phyloP scores from a whole-genome alignment of 257 asterid species.

The Ligustrum vulgare region DNA sequence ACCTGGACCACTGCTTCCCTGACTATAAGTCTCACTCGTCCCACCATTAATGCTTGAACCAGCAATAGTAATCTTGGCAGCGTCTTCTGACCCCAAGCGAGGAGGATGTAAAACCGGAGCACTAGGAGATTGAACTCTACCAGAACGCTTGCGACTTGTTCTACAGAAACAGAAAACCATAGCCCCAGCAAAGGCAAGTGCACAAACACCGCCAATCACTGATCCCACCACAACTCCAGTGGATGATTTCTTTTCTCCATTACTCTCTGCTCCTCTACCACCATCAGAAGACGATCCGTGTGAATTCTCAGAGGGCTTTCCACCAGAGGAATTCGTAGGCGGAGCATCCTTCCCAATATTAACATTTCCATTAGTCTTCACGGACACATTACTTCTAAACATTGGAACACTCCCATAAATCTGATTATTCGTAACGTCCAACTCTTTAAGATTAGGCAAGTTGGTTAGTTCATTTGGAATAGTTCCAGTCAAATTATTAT shows the following conservation, averaged over 20 bases:
- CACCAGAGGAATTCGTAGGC: slow-evolving; percentile 28
- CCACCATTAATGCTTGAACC: slow-evolving; percentile 57
- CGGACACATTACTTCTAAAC: slow-evolving; percentile 40
- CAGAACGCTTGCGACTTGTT: slow-evolving; percentile 43
- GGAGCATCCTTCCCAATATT: slow-evolving; percentile 62
- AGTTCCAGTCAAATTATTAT: slow-evolving; percentile 55
- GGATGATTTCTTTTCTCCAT: slow-evolving; percentile 46
- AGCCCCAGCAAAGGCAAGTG: slow-evolving; percentile 45
- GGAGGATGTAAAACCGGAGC: slow-evolving; percentile 70
- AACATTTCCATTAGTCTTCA: slow-evolving; percentile 47
- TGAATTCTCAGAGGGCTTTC: slow-evolving; percentile 17
- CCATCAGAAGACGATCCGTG: slow-evolving; percentile 17
- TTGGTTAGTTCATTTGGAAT: slow-evolving; percentile 59
- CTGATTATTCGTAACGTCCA: slow-evolving; percentile 69
- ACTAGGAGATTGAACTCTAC: slow-evolving; percentile 48
- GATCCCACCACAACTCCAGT: slow-evolving; percentile 62
- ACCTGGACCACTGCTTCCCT: slow-evolving; percentile 53
- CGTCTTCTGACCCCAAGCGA: slow-evolving; percentile 67
- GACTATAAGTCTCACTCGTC: slow-evolving; percentile 53
- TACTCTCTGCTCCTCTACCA: slow-evolving; percentile 19
- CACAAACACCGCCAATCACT: slow-evolving; percentile 60
- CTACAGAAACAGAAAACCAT: slow-evolving; percentile 43
- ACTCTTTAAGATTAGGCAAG: slow-evolving; percentile 41
- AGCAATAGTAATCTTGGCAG: slow-evolving; percentile 66
- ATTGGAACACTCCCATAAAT: slow-evolving; percentile 57